These are phyloP conservation scores for Lasiodiplodia sp. DNA, from an alignment of 2,329 filamentous ascomycete species.

Conservation along the genomic window DNA sequence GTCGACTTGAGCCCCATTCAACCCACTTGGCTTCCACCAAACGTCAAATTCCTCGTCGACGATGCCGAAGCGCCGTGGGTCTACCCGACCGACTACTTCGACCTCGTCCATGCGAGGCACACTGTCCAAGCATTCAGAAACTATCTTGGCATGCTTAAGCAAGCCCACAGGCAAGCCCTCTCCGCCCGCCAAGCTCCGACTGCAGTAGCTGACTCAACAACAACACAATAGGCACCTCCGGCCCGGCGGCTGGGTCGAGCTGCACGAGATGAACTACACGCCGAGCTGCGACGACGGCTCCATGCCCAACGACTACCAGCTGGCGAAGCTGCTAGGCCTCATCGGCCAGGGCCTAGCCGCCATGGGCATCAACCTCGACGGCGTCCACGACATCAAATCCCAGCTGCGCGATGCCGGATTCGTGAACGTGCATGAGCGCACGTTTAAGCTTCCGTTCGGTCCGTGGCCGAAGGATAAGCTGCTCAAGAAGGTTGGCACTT, in stretches of 20 bases:
- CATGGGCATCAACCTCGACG: conserved; percentile 32
- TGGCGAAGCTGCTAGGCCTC: conserved; percentile 4
- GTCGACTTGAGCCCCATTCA: conserved; percentile 49
- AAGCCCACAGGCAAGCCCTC: too few species aligned
- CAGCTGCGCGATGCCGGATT: conserved; percentile 48
- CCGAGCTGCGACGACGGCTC: conserved; percentile 54
- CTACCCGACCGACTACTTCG: conserved; percentile 47
- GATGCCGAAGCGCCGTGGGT: conserved; percentile 55
- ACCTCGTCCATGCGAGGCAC: conserved; percentile 58
- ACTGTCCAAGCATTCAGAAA: conserved; percentile 49
- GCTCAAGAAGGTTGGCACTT: conserved; percentile 22
- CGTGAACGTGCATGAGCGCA: conserved; percentile 38
- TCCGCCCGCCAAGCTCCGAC: too few species aligned
- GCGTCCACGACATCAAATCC: conserved; percentile 37
- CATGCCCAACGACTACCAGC: conserved; percentile 31
- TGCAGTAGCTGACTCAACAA: too few species aligned
- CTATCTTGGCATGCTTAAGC: too few species aligned
- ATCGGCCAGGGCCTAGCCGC: conserved; percentile 5
- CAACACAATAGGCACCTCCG: conserved; percentile 41
- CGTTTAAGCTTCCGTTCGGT: conserved; percentile 14
- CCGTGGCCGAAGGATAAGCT: conserved; percentile 35
- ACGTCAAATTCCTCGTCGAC: conserved; percentile 57
- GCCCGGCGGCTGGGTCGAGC: conserved; percentile 59
- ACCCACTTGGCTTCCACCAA: conserved; percentile 53
- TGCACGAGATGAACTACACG: conserved; percentile 54